Evolutionary conservation across 2,329 filamentous ascomycete species (phyloP), one percentile per base, ranked within the genome.

Genomic region (Aquanectria penicillioides): DNA sequence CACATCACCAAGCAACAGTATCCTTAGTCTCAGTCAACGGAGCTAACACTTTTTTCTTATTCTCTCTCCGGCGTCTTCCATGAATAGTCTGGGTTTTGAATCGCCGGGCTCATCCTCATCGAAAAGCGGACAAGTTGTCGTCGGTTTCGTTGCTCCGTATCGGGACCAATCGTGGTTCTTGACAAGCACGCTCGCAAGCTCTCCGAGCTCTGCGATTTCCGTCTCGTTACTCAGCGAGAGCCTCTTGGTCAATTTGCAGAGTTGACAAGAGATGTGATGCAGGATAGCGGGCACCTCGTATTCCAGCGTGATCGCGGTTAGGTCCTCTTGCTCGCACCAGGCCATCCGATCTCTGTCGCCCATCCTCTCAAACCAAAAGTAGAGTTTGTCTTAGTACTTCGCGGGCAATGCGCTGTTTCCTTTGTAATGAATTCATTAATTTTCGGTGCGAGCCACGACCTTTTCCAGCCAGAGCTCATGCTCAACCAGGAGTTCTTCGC

Each of bases 301-400:
- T 36, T 51, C 26, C 26, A 51, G 36, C 23, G 15, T 36, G 13
- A 41, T 26, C 36, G 12, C 31, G n/a, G 4, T 5, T n/a, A 33
- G 29, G 20, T 51, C 48, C 5, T 18, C 26, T 20, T 51, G 48
- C 48, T 51, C 15, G 18, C 48, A 51, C 48, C 48, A 51, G 26
- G 17, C 25, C 48, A 51, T 51, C 36, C 34, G 18, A 4, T 25
- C 36, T 3, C 2, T 23, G 36, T 51, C 23, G n/a, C 48, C 25
- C 7, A 15, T 13, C 5, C 48, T 34, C 11, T 51, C 48, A 10
- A 51, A 51, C 36, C 34, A 51, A 26, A 15, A 51, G 17, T 51
- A 51, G 6, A 51, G 48, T 26, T 41, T 51, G 36, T 51, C 48
- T 6, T 51, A 40, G 48, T 51, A 51, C 3, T 12, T 4, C 5